A percentile compares a stretch with the other conserved stretches of the same genome.
Conservation (phyloP, 805 yeast species). For the Barnettozyma populi region DNA sequence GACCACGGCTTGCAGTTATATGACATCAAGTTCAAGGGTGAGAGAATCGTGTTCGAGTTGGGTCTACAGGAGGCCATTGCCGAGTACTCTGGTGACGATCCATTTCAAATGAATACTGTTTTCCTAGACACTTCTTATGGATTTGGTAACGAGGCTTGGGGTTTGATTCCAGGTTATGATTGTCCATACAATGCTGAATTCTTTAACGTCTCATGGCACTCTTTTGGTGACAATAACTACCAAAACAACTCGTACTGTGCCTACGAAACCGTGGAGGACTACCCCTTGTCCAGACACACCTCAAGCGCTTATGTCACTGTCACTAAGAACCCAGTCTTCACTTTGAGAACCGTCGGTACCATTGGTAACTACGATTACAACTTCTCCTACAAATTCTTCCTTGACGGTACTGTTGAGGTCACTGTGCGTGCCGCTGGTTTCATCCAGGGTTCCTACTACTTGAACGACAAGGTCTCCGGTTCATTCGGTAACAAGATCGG, state of each 20-base stretch:
- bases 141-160: constrained; percentile 27
- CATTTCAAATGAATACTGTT: constrained; percentile 24
- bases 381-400: constrained; percentile 20
- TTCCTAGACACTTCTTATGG: constrained; percentile 25
- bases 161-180: constrained; percentile 26
- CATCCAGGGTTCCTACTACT: constrained; percentile 27
- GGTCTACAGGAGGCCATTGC: constrained; percentile 28
- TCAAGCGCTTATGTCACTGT: constrained; percentile 16
- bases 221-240: constrained; percentile 18
- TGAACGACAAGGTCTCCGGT: constrained; percentile 16
- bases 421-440: constrained; percentile 27
- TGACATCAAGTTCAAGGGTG: constrained; percentile 27
- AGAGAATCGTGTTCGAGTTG: constrained; percentile 24
- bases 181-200: constrained; percentile 27
- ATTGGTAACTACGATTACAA: constrained; percentile 25
- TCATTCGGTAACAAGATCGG: constrained; percentile 22
- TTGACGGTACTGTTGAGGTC: constrained; percentile 26
- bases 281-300: constrained; percentile 22
- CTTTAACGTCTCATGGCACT: constrained; percentile 26
- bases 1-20: constrained; percentile 23
- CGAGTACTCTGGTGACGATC: constrained; percentile 28
- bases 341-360: constrained; percentile 21
- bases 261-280: constrained; percentile 20
- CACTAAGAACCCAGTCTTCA: constrained; percentile 22
- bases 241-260: constrained; percentile 27